Evolutionary conservation across 495 filamentous ascomycete species (phyloP), one percentile per base, ranked within the genome.

Genomic region (Daldinia caldariorum): DNA sequence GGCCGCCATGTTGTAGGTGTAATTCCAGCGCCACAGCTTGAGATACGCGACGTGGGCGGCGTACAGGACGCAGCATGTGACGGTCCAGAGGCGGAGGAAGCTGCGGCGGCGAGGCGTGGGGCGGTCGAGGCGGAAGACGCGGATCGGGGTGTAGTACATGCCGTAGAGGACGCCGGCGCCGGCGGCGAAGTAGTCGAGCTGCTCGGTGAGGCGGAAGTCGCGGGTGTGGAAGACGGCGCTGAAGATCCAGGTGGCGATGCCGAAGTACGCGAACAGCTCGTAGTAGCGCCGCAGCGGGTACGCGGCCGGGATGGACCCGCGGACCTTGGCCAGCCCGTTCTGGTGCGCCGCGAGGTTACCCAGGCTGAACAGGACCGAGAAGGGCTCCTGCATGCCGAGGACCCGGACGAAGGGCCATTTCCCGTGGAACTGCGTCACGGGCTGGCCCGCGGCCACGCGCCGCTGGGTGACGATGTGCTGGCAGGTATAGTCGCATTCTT

Each of bases 401-500:
- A 97, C 83, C 65, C 95, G 89, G 69, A 87, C 83, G 84, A 99
- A 99, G 32, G 95, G 95, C 95, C 95, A 99, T 87, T 99, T 99
- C n/a, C 96, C 95, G 83, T 99, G 94, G 84, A 92, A 99, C 82
- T 99, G 95, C 41, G 94, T 89, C 31, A 97, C 77, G 3, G 91
- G 87, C 32, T 86, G 82, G 43, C 86, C 78, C 79, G 87, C 85
- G 39, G 86, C 82, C 55, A 92, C 79, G 63, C 95, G 92, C 22
- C 77, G 80, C 63, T 91, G 80, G 58, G 95, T 98, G 58, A 95
- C 84, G 79, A 97, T 91, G 84, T 97, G 95, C 78, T 99, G 95
- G 84, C 95, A 99, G 51, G 91, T 91, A 84, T 99, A 97, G 83
- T 99, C 95, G 86, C 95, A 99, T 85, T 99, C 94, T 74, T 89